Evolutionary conservation across 257 asterid genomes (phyloP).

Genomic region (Nicotiana tomentosiformis): DNA sequence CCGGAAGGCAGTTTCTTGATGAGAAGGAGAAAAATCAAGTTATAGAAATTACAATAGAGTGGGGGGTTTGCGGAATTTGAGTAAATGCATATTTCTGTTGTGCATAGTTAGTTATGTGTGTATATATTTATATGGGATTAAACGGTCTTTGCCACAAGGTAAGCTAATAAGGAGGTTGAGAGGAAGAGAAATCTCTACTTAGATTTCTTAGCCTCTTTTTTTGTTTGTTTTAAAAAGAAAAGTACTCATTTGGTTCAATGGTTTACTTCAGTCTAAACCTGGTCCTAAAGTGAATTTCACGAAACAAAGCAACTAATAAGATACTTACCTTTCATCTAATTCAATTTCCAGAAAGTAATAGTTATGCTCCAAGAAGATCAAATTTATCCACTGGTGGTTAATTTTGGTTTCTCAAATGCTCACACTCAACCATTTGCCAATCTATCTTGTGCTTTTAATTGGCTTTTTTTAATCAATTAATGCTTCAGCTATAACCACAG

Average conservation of each 20-base stretch:
- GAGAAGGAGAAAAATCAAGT: not conserved
- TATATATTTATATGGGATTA: not conserved
- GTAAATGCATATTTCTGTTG: not conserved
- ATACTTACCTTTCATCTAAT: too few species aligned
- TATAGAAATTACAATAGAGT: not conserved
- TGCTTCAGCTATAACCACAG: not conserved
- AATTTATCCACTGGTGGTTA: not conserved
- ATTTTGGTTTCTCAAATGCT: too few species aligned
- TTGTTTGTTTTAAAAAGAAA: too few species aligned
- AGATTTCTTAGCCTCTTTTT: too few species aligned
- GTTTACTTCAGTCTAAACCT: too few species aligned
- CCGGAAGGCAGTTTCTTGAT: not conserved
- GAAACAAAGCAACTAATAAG: too few species aligned
- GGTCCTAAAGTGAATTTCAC: too few species aligned
- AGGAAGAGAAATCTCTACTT: not conserved
- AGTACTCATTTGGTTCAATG: not conserved
- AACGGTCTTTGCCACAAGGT: not conserved
- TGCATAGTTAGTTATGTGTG: not conserved
- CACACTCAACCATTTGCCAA: not conserved
- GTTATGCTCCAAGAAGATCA: too few species aligned
- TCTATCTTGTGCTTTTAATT: not conserved
- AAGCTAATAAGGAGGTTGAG: not conserved
- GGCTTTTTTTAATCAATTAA: not conserved
- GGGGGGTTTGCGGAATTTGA: not conserved
- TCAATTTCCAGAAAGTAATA: too few species aligned